Conservation (phyloP, 2,329 filamentous ascomycete species). For the Xylariaceae sp. region DNA sequence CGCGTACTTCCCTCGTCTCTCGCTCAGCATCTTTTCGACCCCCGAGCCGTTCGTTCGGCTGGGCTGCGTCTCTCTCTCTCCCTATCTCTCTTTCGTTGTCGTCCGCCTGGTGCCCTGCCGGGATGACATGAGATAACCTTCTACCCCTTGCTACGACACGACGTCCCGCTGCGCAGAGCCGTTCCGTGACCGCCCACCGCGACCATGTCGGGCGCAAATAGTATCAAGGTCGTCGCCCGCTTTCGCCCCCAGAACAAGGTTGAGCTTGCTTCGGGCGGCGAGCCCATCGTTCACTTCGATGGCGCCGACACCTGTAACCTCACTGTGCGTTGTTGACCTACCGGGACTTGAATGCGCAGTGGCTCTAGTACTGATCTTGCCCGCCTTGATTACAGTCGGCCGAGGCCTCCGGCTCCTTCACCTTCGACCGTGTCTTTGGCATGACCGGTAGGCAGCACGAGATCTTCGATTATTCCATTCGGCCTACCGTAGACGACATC, state of each 20-base stretch:
- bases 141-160: constrained; percentile 6
- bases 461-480: constrained; percentile 97
- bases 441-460: constrained; percentile 86
- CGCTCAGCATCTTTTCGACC: constrained; percentile 15
- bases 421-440: constrained; percentile 95
- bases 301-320: constrained; percentile 82
- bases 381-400: constrained; percentile 62
- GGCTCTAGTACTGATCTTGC: constrained; percentile 22
- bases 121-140: constrained; percentile 24
- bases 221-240: constrained; percentile 87
- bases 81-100: constrained; percentile 1
- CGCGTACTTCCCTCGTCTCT: constrained; percentile 3
- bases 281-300: constrained; percentile 85
- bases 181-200: constrained; percentile 20
- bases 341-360: too few relatives aligned
- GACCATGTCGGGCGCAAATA: constrained; percentile 54
- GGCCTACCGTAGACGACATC: constrained; percentile 92
- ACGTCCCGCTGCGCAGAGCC: constrained; percentile 20
- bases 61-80: constrained; percentile 13
- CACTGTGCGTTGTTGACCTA: constrained; percentile 52
- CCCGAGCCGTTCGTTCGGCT: constrained; percentile 23
- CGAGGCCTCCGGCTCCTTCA: constrained; percentile 80
- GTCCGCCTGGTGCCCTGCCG: constrained; percentile 5
- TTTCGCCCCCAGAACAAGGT: constrained; percentile 96
- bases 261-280: constrained; percentile 82